Base-by-base conservation (phyloP, 495 filamentous ascomycete genomes). In the Xylaria bambusicola region DNA sequence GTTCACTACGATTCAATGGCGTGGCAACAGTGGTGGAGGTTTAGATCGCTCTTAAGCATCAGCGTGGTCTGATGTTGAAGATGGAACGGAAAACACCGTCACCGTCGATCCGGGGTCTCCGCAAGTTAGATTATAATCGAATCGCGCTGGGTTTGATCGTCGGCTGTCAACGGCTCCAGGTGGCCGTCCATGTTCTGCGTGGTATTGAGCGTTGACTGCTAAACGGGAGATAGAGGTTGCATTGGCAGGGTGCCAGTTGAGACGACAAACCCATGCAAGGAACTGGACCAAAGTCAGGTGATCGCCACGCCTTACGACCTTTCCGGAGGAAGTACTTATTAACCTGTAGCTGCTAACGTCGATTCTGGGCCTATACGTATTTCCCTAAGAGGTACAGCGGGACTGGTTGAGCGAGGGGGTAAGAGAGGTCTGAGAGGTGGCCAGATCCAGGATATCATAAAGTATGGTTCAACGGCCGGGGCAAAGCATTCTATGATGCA, bases 401-500 rank as follows among this genome's bases (percentile, higher is more conserved):
- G 55, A 58, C 45, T 29, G 35, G 24, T 44, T 26, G 26, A 20
- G 31, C 9, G 36, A 52, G 29, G 29, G 29, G 10, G 29, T n/a
- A n/a, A n/a, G n/a, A 23, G 46, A n/a, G 21, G 27, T 23, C 36
- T 20, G 24, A 41, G 20, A 52, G 41, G 29, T 58, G 55, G 21
- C 44, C 42, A 41, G 38, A 35, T 36, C 56, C 56, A 21, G 56
- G 47, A 52, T 52, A 13, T 9, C 15, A 8, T 59, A 12, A 42
- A 35, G 56, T 52, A 23, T 44, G 56, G 26, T 23, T 52, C 36
- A 35, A 13, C 9, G 12, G 23, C 38, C 26, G n/a, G 23, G 56
- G 56, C 48, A 42, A 46, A 59, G 56, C 29, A 44, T 35, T 52
- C 44, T 52, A 46, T 58, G 36, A 59, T 36, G 47, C 27, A 52